phyloP scores from a whole-genome alignment of 345 rosid genomes.

The Melaleuca quinquenervia region DNA sequence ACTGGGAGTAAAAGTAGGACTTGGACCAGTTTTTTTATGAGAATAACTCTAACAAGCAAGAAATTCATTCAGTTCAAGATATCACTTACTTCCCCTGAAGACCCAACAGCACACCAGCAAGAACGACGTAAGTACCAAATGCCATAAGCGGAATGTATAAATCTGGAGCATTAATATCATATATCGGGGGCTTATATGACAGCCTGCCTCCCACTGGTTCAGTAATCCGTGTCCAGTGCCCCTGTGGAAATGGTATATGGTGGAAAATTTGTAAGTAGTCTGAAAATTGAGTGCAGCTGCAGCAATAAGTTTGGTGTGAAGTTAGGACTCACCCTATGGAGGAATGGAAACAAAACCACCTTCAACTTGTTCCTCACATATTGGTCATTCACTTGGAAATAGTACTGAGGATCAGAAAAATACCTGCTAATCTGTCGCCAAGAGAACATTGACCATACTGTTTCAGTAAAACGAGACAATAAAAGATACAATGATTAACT shows the following conservation, averaged over 20 bases:
- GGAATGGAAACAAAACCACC: constrained; percentile 81
- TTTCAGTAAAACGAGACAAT: not conserved
- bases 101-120: constrained; percentile 79
- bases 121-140: constrained; percentile 76
- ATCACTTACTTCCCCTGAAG: constrained; percentile 75
- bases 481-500: not conserved
- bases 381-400: constrained; percentile 94
- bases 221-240: constrained; percentile 90
- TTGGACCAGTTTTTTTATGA: not conserved
- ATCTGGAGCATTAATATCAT: constrained; percentile 91
- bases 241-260: constrained; percentile 19
- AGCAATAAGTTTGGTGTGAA: not conserved
- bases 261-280: not conserved
- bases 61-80: not conserved
- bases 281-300: not conserved
- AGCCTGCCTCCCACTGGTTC: constrained; percentile 98
- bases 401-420: constrained; percentile 94
- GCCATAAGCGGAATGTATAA: constrained; percentile 97
- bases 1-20: not conserved
- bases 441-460: not conserved
- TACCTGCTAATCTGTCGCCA: constrained; percentile 67
- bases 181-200: constrained; percentile 89
- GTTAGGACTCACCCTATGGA: constrained; percentile 63
- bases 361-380: constrained; percentile 97
- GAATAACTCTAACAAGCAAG: not conserved